Evolutionary conservation across 257 asterid species (phyloP).

Genomic region (Paulownia fortunei): DNA sequence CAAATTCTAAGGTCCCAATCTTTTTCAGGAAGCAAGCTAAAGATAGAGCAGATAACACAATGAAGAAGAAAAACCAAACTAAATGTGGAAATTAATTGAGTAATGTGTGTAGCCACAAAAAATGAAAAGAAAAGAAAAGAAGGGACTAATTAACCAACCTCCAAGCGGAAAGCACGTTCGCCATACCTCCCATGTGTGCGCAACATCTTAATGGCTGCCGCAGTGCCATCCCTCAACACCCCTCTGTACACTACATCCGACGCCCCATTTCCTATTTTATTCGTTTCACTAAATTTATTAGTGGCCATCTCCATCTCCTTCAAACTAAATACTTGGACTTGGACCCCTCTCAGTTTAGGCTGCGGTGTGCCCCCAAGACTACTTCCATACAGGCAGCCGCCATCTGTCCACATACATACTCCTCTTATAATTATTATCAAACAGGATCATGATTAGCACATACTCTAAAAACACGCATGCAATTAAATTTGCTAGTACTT

Average conservation of each 20-base stretch:
- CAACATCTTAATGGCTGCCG: slow-evolving; percentile 67
- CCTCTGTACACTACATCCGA: slow-evolving; percentile 64
- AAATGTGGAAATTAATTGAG: no score
- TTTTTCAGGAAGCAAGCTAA: no score
- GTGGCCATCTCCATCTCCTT: slow-evolving; percentile 73
- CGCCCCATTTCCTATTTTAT: slow-evolving; percentile 53
- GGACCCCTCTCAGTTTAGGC: slow-evolving; percentile 49
- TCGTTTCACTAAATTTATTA: slow-evolving; percentile 54
- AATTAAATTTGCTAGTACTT: no score
- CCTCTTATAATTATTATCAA: no score
- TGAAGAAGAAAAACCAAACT: no score
- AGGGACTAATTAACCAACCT: slow-evolving; percentile 47
- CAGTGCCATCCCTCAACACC: slow-evolving; percentile 60
- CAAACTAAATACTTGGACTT: slow-evolving; percentile 61
- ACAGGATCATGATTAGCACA: background rate
- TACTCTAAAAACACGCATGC: background rate
- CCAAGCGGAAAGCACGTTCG: slow-evolving; percentile 78
- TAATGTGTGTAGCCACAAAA: no score
- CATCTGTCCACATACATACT: slow-evolving; percentile 34
- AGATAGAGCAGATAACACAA: no score
- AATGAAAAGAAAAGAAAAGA: background rate
- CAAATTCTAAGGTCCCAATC: no score
- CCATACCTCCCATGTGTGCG: slow-evolving; percentile 68
- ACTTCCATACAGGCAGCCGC: slow-evolving; percentile 62
- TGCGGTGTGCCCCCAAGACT: slow-evolving; percentile 34